phyloP scores from a whole-genome alignment of 2,329 filamentous ascomycete genomes.

The Xylariaceae sp. region DNA sequence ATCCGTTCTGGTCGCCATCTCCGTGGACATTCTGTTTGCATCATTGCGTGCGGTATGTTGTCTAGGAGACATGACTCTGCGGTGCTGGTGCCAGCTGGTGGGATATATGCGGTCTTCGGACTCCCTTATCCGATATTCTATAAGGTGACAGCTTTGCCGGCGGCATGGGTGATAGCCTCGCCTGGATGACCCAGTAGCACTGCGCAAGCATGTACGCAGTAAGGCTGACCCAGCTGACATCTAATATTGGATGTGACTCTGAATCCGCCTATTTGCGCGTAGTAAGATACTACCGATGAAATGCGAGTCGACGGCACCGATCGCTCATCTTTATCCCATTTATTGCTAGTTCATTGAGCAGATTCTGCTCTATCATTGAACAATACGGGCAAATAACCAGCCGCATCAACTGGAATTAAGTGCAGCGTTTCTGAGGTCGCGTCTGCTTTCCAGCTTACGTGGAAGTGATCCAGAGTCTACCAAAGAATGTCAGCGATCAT shows the following conservation, averaged over 20 bases:
- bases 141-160: not conserved
- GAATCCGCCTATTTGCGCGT: not conserved
- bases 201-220: not conserved
- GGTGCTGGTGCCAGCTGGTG: not conserved
- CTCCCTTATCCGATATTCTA: not conserved
- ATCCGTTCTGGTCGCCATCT: constrained; percentile 16
- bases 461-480: constrained; percentile 5
- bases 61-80: not conserved
- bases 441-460: constrained; percentile 2
- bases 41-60: constrained; percentile 11
- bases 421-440: constrained; percentile 4
- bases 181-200: not conserved
- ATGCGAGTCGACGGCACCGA: not conserved
- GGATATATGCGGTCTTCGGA: not conserved
- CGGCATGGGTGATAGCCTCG: constrained; percentile 17
- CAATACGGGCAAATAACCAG: constrained; percentile 5
- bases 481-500: not conserved
- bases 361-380: constrained; percentile 10
- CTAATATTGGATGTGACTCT: constrained; percentile 9
- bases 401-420: constrained; percentile 12
- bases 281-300: not conserved
- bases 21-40: not conserved
- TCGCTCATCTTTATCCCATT: not conserved
- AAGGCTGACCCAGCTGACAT: constrained; percentile 16
- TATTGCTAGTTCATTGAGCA: not conserved